Evolutionary conservation across 202 grass and related monocot genomes (phyloP).

Genomic region (Elaeis oleifera): DNA sequence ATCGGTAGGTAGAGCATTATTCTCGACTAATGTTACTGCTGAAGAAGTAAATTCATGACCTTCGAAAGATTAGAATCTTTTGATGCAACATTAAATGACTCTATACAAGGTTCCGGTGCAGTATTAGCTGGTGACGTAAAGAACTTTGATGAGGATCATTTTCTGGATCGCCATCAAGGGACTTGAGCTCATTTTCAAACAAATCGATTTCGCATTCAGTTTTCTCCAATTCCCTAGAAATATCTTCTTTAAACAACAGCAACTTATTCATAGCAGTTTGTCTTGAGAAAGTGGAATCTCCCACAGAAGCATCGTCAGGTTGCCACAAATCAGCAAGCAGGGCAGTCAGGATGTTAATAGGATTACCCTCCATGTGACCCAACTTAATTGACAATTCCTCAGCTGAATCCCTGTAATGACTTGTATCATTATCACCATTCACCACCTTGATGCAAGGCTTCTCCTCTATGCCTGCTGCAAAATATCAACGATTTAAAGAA

Average conservation of each 20-base stretch:
- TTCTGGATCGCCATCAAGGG: conserved; percentile 14
- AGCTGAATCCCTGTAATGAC: conserved; percentile 17
- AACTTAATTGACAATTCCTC: conserved; percentile 33
- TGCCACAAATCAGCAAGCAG: conserved; percentile 49
- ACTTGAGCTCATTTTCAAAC: conserved; percentile 78
- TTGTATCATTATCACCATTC: conserved; percentile 26
- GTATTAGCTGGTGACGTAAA: not conserved
- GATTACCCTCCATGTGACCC: conserved; percentile 42
- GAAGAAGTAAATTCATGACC: no score
- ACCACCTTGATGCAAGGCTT: conserved; percentile 38
- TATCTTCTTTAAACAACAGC: conserved; percentile 57
- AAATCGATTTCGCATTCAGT: conserved; percentile 88
- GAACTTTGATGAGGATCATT: conserved; percentile 13
- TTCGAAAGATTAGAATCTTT: no score
- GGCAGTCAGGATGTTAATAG: conserved; percentile 44
- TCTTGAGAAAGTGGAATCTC: conserved; percentile 44
- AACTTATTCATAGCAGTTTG: conserved; percentile 46
- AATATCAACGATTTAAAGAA: conserved; percentile 5
- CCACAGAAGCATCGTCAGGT: conserved; percentile 61
- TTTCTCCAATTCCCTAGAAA: conserved; percentile 78
- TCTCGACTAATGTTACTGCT: no score
- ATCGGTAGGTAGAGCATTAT: no score
- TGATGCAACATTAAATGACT: no score
- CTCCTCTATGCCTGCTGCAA: conserved; percentile 49
- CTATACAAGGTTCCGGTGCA: not conserved